These are phyloP conservation scores for Fusarium torulosum DNA, from an alignment of 2,329 filamentous ascomycete genomes.

Conservation along the genomic window DNA sequence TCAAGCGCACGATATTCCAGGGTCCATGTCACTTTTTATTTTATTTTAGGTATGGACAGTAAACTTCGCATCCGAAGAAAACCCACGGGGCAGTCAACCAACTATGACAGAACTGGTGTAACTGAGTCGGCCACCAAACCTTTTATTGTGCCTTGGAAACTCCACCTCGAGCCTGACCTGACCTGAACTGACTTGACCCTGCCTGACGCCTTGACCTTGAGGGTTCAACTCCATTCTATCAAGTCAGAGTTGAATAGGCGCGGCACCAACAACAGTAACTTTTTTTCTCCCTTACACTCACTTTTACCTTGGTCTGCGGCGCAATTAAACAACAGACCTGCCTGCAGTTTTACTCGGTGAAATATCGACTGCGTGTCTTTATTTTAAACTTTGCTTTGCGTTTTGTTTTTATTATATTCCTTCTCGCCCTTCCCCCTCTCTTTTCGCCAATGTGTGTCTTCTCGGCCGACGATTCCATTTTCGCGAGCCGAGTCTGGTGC, in stretches of 20 bases:
- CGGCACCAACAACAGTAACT: neutral
- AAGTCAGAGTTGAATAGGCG: neutral
- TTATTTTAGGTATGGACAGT: neutral
- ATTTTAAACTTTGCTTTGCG: constrained; percentile 18
- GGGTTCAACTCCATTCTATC: constrained; percentile 6
- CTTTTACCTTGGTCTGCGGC: constrained; percentile 26
- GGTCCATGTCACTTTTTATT: constrained; percentile 20
- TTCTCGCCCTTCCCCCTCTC: constrained; percentile 21
- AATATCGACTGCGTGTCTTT: constrained; percentile 17
- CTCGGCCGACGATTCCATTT: constrained; percentile 53
- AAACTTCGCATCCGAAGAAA: constrained; percentile 31
- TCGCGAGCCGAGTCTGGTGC: constrained; percentile 53
- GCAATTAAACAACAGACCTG: constrained; percentile 30
- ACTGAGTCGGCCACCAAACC: constrained; percentile 4
- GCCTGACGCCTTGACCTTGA: constrained; percentile 8
- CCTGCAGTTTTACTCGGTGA: constrained; percentile 11
- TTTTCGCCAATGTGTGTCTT: constrained; percentile 55
- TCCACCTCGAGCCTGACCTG: neutral
- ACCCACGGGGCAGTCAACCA: constrained; percentile 24
- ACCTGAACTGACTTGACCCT: neutral
- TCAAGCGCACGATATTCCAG: constrained; percentile 19
- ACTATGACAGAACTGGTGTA: neutral
- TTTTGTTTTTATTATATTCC: constrained; percentile 9
- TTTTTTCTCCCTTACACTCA: constrained; percentile 22
- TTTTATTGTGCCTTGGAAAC: constrained; percentile 17